A percentile compares a stretch with the other conserved stretches of the same genome.
Conservation (phyloP, 768 basidiomycete genomes). For the Phaffia australis region DNA sequence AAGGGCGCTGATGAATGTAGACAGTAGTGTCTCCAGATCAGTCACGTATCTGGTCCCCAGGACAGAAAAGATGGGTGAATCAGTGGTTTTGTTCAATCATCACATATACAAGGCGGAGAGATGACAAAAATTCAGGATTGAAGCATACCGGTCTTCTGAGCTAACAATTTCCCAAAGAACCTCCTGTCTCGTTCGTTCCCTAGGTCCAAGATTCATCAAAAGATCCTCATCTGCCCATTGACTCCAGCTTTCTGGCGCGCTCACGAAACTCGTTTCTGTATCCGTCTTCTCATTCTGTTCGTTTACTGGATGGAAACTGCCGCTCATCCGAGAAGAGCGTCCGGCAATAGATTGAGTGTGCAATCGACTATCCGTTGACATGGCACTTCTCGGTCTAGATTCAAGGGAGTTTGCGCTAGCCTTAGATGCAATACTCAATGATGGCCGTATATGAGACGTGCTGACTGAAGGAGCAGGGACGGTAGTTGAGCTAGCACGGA, state of each 20-base stretch:
- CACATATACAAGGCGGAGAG: background rate
- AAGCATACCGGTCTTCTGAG: constrained; percentile 76
- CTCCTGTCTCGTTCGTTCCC: constrained; percentile 90
- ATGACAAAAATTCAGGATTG: constrained; percentile 1
- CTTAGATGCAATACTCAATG: no score
- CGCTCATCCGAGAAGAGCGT: no score
- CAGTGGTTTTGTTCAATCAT: background rate
- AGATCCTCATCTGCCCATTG: constrained; percentile 90
- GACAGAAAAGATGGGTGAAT: background rate
- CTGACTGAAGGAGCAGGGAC: no score
- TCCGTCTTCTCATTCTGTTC: no score
- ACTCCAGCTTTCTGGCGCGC: constrained; percentile 62
- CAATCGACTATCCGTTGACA: no score
- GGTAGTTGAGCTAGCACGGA: no score
- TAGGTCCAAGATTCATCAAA: constrained; percentile 80
- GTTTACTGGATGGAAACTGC: no score
- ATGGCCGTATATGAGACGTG: no score
- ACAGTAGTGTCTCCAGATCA: constrained; percentile 82
- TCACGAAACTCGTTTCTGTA: constrained; percentile 45
- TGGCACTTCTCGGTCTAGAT: no score
- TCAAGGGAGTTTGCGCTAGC: no score
- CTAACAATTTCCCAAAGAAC: constrained; percentile 94
- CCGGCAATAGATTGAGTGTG: no score
- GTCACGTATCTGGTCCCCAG: constrained; percentile 62
- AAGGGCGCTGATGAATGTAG: constrained; percentile 79